These are phyloP conservation scores for Effrenium voratum DNA, from an alignment of 73 alveolate genomes.

Conservation along the genomic window DNA sequence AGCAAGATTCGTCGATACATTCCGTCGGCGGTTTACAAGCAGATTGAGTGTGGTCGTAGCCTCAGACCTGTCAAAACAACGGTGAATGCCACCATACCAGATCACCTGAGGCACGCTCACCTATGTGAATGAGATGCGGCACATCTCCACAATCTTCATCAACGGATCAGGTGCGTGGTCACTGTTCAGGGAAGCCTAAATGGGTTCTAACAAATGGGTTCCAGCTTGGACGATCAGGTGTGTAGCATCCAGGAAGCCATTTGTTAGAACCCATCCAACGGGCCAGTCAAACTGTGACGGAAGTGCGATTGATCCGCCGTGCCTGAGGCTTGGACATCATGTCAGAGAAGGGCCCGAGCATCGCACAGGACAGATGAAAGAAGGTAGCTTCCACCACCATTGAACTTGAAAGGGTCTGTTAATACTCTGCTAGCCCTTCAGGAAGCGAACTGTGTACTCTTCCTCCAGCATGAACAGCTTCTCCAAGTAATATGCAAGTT, in stretches of 20 bases:
- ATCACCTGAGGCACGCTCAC: conserved; percentile 65
- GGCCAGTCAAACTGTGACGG: no score
- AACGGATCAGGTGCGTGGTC: conserved; percentile 85
- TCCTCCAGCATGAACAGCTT: no score
- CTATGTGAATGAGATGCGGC: conserved; percentile 89
- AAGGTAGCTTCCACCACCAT: not conserved
- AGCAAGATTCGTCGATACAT: conserved; percentile 85
- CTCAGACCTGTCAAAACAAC: not conserved
- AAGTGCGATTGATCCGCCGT: no score
- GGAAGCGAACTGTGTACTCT: no score
- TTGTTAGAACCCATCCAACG: no score
- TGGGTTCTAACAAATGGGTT: no score
- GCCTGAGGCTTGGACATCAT: conserved; percentile 96
- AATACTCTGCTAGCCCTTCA: no score
- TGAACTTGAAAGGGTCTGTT: not conserved
- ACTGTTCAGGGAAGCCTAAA: no score
- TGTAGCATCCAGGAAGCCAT: no score
- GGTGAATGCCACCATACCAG: no score
- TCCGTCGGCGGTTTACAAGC: conserved; percentile 92
- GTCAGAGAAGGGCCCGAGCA: conserved; percentile 97
- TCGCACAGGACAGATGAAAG: conserved; percentile 69
- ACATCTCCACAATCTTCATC: conserved; percentile 92
- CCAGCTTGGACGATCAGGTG: no score
- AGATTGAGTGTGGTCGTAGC: conserved; percentile 75
- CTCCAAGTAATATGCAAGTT: no score